Evolutionary conservation across 1,139 yeast genomes (phyloP).

Genomic region (Hemisphaericaspora xylofermentans): DNA sequence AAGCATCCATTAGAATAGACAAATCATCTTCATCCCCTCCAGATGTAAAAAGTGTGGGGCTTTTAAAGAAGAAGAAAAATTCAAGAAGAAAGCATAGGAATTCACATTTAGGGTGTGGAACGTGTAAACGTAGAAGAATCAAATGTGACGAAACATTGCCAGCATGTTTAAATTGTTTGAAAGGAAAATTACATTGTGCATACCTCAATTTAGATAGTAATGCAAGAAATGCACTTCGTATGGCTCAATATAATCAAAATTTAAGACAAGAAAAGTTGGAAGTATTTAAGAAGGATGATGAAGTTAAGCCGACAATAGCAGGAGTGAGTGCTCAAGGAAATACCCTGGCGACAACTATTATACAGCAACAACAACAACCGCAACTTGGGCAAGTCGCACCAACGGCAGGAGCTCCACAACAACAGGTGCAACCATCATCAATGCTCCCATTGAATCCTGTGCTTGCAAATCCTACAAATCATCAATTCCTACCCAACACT

Average conservation of each 20-base stretch:
- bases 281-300: slow-evolving; percentile 14
- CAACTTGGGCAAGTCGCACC: not conserved
- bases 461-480: not conserved
- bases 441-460: not conserved
- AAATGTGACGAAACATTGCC: slow-evolving; percentile 70
- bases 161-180: slow-evolving; percentile 57
- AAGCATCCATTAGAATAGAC: not conserved
- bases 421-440: not conserved
- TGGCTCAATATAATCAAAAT: slow-evolving; percentile 52
- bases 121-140: slow-evolving; percentile 64
- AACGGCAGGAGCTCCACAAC: not conserved
- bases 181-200: slow-evolving; percentile 59
- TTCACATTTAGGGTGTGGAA: slow-evolving; percentile 63
- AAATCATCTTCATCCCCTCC: slow-evolving; percentile 1
- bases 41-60: slow-evolving; percentile 11
- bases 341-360: slow-evolving; percentile 1
- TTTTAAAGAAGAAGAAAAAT: slow-evolving; percentile 35
- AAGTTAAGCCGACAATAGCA: slow-evolving; percentile 3
- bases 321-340: slow-evolving; percentile 1
- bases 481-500: not conserved
- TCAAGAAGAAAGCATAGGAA: slow-evolving; percentile 62
- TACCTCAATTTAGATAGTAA: slow-evolving; percentile 50
- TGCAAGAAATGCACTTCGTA: slow-evolving; percentile 50
- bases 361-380: slow-evolving; percentile 5
- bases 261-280: slow-evolving; percentile 33